phyloP scores from a whole-genome alignment of 805 yeast species.

The Kazachstania bromeliacearum region DNA sequence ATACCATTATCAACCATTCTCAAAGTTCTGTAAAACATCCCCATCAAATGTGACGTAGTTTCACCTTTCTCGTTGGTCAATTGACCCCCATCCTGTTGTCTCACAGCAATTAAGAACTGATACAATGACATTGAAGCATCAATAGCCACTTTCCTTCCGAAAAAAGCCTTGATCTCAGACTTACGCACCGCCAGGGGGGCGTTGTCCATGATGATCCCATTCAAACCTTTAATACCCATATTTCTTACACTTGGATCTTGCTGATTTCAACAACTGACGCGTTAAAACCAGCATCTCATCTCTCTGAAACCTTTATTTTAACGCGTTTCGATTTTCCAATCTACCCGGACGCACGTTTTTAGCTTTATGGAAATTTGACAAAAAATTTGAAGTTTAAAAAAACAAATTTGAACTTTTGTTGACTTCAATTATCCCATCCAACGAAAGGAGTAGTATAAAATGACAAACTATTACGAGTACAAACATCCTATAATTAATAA shows the following conservation, averaged over 20 bases:
- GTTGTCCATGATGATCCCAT: conserved; percentile 77
- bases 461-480: conserved; percentile 28
- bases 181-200: conserved; percentile 75
- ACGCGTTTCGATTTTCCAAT: too few species aligned
- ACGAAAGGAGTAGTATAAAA: conserved; percentile 10
- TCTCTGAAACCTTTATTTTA: neutral
- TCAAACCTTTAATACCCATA: conserved; percentile 68
- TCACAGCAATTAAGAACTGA: conserved; percentile 90
- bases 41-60: conserved; percentile 89
- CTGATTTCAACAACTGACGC: neutral
- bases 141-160: conserved; percentile 95
- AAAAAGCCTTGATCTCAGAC: conserved; percentile 72
- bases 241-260: neutral
- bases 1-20: conserved; percentile 86
- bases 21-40: conserved; percentile 89
- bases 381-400: too few species aligned
- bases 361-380: too few species aligned
- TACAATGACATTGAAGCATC: conserved; percentile 93
- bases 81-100: conserved; percentile 95
- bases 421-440: conserved; percentile 13
- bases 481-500: conserved; percentile 29
- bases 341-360: too few species aligned
- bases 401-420: neutral
- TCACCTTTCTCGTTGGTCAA: conserved; percentile 83
- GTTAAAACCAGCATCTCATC: neutral